These are phyloP conservation scores for Schwanniomyces vanrijiae DNA, from an alignment of 805 yeast species.

Conservation along the genomic window DNA sequence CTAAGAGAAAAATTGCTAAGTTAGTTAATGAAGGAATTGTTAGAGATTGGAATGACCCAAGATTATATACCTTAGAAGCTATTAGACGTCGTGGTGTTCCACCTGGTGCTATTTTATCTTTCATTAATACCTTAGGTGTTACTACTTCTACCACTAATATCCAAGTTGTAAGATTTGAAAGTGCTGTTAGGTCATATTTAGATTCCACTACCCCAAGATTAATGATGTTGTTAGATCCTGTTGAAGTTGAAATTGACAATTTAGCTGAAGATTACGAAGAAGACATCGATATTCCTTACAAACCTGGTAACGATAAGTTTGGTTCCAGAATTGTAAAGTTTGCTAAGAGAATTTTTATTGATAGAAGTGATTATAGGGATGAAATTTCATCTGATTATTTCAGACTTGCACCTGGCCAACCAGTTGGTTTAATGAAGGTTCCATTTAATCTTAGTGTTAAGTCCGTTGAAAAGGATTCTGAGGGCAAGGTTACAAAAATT, in stretches of 20 bases:
- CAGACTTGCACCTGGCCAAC: slow-evolving; percentile 90
- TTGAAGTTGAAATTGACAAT: slow-evolving; percentile 80
- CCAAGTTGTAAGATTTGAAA: slow-evolving; percentile 86
- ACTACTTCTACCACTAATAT: slow-evolving; percentile 92
- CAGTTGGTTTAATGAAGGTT: slow-evolving; percentile 92
- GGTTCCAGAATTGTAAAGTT: slow-evolving; percentile 72
- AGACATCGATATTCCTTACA: slow-evolving; percentile 76
- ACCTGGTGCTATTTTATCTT: slow-evolving; percentile 93
- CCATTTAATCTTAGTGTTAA: slow-evolving; percentile 79
- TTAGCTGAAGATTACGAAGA: slow-evolving; percentile 73
- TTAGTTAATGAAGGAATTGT: slow-evolving; percentile 79
- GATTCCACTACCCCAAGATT: slow-evolving; percentile 92
- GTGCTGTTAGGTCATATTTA: slow-evolving; percentile 80
- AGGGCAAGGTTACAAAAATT: slow-evolving; percentile 67
- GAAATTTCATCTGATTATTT: slow-evolving; percentile 65
- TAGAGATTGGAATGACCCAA: slow-evolving; percentile 98
- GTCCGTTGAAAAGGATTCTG: slow-evolving; percentile 59
- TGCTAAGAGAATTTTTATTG: slow-evolving; percentile 78
- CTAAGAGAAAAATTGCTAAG: slow-evolving; percentile 94
- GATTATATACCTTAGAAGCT: slow-evolving; percentile 91
- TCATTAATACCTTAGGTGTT: slow-evolving; percentile 94
- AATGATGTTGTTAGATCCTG: slow-evolving; percentile 89
- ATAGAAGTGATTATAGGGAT: slow-evolving; percentile 77
- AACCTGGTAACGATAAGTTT: slow-evolving; percentile 72
- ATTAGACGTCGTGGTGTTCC: slow-evolving; percentile 97